Conservation (phyloP, 2,329 filamentous ascomycete genomes). For the Polychaeton citri region DNA sequence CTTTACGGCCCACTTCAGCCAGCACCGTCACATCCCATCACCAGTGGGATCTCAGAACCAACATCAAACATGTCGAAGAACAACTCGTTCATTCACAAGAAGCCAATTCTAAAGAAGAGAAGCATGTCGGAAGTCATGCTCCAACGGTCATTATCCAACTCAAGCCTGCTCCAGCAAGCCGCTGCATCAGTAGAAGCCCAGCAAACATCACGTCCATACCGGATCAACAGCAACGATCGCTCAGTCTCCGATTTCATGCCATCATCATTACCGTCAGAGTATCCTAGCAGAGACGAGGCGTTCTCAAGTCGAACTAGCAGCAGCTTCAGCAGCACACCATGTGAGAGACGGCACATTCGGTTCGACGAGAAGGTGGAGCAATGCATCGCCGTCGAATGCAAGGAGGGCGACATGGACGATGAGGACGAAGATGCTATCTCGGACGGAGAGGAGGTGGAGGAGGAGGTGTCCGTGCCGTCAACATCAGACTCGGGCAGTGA, state of each 20-base stretch:
- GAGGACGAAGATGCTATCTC: constrained; percentile 23
- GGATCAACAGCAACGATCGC: constrained; percentile 31
- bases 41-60: constrained; percentile 35
- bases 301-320: constrained; percentile 32
- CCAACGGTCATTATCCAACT: constrained; percentile 74
- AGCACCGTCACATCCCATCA: constrained; percentile 43
- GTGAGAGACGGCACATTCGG: constrained; percentile 69
- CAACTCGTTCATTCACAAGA: constrained; percentile 62
- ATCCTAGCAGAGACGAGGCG: constrained; percentile 50
- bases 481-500: constrained; percentile 40
- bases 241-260: constrained; percentile 56
- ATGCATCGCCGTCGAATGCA: constrained; percentile 83
- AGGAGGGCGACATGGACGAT: constrained; percentile 63
- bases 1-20: constrained; percentile 86
- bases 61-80: constrained; percentile 45
- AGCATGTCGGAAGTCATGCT: constrained; percentile 95
- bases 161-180: constrained; percentile 79
- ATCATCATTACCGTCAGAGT: constrained; percentile 47
- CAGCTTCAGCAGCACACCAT: constrained; percentile 45
- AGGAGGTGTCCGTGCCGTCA: constrained; percentile 15
- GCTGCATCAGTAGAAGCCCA: constrained; percentile 77
- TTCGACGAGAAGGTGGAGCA: constrained; percentile 95
- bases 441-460: constrained; percentile 31
- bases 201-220: constrained; percentile 35
- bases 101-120: constrained; percentile 90